These are phyloP conservation scores for Mycosarcoma mackinlayi DNA, from an alignment of 1,284 basidiomycete species.

Conservation along the genomic window DNA sequence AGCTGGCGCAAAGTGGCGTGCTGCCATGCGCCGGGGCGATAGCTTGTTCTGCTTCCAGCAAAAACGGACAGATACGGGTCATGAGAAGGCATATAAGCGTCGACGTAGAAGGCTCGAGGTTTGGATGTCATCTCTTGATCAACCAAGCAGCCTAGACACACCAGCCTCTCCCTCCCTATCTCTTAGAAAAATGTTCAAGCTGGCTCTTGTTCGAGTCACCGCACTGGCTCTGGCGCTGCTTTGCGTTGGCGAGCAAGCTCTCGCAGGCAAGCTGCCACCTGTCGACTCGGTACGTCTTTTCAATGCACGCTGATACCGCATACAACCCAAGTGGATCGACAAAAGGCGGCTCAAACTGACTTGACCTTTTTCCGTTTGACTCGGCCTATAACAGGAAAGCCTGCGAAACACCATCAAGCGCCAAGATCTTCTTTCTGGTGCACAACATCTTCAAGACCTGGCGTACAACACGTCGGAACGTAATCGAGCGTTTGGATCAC, in stretches of 20 bases:
- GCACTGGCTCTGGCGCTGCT: slow-evolving; percentile 32
- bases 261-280: slow-evolving; percentile 19
- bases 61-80: too few species aligned
- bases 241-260: slow-evolving; percentile 11
- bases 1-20: too few species aligned
- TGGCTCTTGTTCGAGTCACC: slow-evolving; percentile 33
- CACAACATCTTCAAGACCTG: slow-evolving; percentile 22
- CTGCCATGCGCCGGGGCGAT: too few species aligned
- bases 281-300: slow-evolving; percentile 37
- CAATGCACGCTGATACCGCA: too few species aligned
- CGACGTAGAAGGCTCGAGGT: too few species aligned
- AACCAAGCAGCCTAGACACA: neutral
- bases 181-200: slow-evolving; percentile 19
- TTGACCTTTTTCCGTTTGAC: neutral
- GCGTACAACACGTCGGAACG: slow-evolving; percentile 26
- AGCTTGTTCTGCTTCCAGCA: too few species aligned
- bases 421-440: slow-evolving; percentile 19
- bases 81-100: too few species aligned
- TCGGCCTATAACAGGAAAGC: slow-evolving; percentile 12
- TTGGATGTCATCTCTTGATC: too few species aligned
- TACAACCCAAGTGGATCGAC: too few species aligned
- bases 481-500: slow-evolving; percentile 41
- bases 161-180: neutral
- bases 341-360: too few species aligned
- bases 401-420: slow-evolving; percentile 35